These are phyloP conservation scores for Lagerstroemia speciosa DNA, from an alignment of 345 rosid species.

Conservation along the genomic window DNA sequence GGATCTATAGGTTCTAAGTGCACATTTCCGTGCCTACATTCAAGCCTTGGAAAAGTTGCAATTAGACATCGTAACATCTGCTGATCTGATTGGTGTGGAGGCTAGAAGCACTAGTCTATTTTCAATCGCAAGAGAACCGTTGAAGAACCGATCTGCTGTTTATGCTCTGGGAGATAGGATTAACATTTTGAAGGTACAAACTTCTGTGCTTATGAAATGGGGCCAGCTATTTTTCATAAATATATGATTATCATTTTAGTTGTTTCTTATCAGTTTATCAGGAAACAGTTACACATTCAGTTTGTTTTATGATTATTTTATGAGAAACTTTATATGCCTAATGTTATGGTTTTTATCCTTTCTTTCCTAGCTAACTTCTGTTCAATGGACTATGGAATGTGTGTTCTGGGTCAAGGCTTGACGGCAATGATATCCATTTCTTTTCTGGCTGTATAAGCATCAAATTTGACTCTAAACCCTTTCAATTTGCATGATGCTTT, in stretches of 20 bases:
- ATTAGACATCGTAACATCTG: conserved; percentile 86
- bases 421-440: background rate
- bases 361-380: background rate
- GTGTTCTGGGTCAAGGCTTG: background rate
- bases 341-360: background rate
- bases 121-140: conserved; percentile 75
- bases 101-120: conserved; percentile 79
- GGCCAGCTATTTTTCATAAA: background rate
- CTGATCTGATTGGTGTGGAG: conserved; percentile 94
- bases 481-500: background rate
- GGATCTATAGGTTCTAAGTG: conserved; percentile 70
- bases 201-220: background rate
- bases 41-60: conserved; percentile 93
- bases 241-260: background rate
- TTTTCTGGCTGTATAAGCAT: background rate
- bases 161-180: conserved; percentile 92
- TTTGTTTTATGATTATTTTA: background rate
- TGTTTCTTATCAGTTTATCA: background rate
- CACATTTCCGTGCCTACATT: conserved; percentile 95
- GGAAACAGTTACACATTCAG: background rate
- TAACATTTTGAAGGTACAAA: conserved; percentile 68
- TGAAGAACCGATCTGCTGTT: conserved; percentile 89
- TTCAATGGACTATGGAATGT: background rate
- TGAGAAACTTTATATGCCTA: background rate
- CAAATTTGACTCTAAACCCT: background rate